Conservation (phyloP, 2,329 filamentous ascomycete species). For the Apiospora marii region DNA sequence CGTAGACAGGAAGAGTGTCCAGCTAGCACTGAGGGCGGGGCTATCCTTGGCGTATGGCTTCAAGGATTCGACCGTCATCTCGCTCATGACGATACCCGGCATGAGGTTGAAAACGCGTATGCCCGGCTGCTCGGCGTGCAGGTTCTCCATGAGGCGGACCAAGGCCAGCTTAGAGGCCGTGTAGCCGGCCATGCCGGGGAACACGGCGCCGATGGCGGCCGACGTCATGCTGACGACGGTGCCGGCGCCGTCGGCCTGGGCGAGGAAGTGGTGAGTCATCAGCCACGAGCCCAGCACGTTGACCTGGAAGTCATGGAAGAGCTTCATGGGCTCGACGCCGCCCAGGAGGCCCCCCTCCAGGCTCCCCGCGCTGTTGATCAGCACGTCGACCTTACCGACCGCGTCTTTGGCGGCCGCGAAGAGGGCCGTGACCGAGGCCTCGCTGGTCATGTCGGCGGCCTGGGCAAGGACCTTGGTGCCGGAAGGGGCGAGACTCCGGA, state of each 20-base stretch:
- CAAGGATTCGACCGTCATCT: conserved; percentile 26
- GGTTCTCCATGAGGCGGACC: conserved; percentile 30
- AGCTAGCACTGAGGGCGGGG: conserved; percentile 23
- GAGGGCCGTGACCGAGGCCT: conserved; percentile 31
- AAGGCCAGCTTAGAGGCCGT: conserved; percentile 33
- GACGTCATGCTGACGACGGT: conserved; percentile 32
- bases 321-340: conserved; percentile 27
- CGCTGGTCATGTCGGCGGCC: conserved; percentile 31
- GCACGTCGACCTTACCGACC: too few relatives aligned
- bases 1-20: conserved; percentile 26
- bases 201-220: conserved; percentile 17
- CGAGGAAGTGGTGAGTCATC: conserved; percentile 32
- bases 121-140: conserved; percentile 30
- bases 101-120: conserved; percentile 26
- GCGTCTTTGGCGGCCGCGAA: conserved; percentile 27
- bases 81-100: conserved; percentile 25
- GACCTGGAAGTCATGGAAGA: conserved; percentile 31
- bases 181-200: conserved; percentile 29
- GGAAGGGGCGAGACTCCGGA: conserved; percentile 29
- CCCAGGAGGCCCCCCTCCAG: conserved; percentile 29
- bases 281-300: conserved; percentile 34
- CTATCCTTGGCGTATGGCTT: conserved; percentile 24
- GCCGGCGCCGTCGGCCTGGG: conserved; percentile 30
- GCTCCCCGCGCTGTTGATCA: conserved; percentile 27
- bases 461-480: conserved; percentile 31